Conservation (phyloP, 2,329 filamentous ascomycete species). For the Mariannaea elegans region DNA sequence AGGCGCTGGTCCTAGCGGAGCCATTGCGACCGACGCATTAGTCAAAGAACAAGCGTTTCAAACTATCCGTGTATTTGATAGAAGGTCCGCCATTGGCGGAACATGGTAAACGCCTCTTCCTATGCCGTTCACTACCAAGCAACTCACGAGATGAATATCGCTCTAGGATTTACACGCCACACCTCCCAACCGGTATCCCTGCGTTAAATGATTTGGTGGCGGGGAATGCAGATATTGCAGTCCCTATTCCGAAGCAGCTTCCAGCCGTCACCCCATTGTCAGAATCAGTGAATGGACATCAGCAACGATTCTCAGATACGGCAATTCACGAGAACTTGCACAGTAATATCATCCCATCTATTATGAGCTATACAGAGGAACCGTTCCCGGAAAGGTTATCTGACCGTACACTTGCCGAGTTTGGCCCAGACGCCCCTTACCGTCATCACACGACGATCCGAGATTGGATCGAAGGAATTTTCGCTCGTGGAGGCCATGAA, state of each 20-base stretch:
- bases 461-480: conserved; percentile 19
- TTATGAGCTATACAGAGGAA: conserved; percentile 19
- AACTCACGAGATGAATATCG: background rate
- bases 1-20: conserved; percentile 16
- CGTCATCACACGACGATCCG: conserved; percentile 15
- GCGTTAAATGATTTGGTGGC: conserved; percentile 9
- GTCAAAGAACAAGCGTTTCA: conserved; percentile 16
- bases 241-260: conserved; percentile 22
- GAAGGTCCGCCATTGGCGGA: conserved; percentile 7
- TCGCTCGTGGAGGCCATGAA: conserved; percentile 9
- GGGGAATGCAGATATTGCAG: conserved; percentile 21
- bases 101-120: conserved; percentile 7
- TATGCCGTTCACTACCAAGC: no score
- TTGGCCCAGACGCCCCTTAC: conserved; percentile 3
- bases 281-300: conserved; percentile 28
- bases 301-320: conserved; percentile 30
- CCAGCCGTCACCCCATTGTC: conserved; percentile 30
- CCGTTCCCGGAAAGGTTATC: conserved; percentile 15
- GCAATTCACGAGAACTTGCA: conserved; percentile 26
- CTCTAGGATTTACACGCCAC: conserved; percentile 17
- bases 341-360: conserved; percentile 16
- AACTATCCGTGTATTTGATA: conserved; percentile 13
- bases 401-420: conserved; percentile 13
- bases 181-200: conserved; percentile 9
- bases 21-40: conserved; percentile 12